Base-by-base conservation (phyloP, 352 stramenopile species). In the Pythium utonaiense region DNA sequence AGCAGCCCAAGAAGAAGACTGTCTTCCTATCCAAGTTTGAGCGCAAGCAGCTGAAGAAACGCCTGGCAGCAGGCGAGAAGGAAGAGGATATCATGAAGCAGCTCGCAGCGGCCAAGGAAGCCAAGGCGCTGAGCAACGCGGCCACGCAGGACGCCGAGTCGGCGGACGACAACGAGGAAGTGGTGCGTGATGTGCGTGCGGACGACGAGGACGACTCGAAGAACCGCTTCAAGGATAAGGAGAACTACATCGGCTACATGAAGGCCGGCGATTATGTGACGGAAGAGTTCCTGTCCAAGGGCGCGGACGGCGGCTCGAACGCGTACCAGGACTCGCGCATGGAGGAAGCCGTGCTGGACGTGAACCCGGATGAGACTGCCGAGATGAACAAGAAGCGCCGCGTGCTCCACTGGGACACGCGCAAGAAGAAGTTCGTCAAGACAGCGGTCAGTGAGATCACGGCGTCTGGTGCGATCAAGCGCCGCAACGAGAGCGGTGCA, bases 371-470 rank as follows among this genome's bases (percentile, higher is more conserved):
- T 61, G 96, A 99, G 60, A 96, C 97, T n/a, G 84, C 97, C 28
- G 91, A 98, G 60, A 88, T 99, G 75, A 96, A 98, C 61, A 98
- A 98, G 71, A 98, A 98, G 69, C 90, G 98, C n/a, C 82, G 95
- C 22, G 97, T 99, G 73, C 84, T 99, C 70, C 91, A 98, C 74
- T 99, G 97, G 98, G 98, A 99, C 75, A 95, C 94, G 45, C 95
- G 96, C 54, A 99, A 99, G 77, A 97, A 97, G 71, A 97, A 97
- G 67, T 98, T 96, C 61, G 88, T 98, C 50, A 96, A 97, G 73
- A 96, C 89, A 7, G 97, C 89, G 3, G 78, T 96, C 28, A 88
- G 89, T 33, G 95, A 98, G 64, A 74, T 98, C 47, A 93, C 82
- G 17, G 83, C 76, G 30, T 72, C 82, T 27, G 86, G 89, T 21